Conservation (phyloP, 2,329 filamentous ascomycete species). For the Paecilomyces sp. region DNA sequence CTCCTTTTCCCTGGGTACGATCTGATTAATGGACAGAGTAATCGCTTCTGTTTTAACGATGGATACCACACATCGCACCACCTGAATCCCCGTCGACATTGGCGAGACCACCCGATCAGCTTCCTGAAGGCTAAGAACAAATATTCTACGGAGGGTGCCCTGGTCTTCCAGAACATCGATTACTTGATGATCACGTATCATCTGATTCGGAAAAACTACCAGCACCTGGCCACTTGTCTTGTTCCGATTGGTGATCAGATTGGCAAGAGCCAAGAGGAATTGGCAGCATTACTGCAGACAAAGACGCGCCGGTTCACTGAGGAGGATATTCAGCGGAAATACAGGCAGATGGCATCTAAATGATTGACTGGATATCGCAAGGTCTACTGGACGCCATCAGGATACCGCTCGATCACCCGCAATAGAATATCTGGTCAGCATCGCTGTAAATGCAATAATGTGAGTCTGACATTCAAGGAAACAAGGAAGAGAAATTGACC, state of each 20-base stretch:
- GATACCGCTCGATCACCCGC: no score
- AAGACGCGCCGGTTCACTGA: conserved; percentile 62
- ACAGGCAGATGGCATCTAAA: no score
- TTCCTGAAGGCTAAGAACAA: conserved; percentile 63
- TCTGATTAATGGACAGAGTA: conserved; percentile 50
- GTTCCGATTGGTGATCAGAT: conserved; percentile 70
- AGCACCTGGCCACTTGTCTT: conserved; percentile 59
- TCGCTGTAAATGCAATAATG: no score
- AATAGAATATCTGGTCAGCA: no score
- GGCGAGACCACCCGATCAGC: conserved; percentile 69
- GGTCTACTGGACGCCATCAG: no score
- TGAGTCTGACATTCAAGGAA: no score
- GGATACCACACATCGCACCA: conserved; percentile 79
- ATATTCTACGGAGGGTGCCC: conserved; percentile 60
- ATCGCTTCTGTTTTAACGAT: conserved; percentile 76
- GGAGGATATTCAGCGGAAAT: conserved; percentile 57
- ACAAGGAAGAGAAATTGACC: no score
- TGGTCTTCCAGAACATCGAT: conserved; percentile 76
- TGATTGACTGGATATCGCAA: no score
- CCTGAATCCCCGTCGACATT: conserved; percentile 69
- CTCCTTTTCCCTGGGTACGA: conserved; percentile 1
- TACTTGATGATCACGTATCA: conserved; percentile 68
- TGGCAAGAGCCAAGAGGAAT: conserved; percentile 56
- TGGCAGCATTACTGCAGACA: conserved; percentile 54
- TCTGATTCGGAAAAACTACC: conserved; percentile 64